Conservation (phyloP, 1,284 basidiomycete species). For the Gomphus bonarii region DNA sequence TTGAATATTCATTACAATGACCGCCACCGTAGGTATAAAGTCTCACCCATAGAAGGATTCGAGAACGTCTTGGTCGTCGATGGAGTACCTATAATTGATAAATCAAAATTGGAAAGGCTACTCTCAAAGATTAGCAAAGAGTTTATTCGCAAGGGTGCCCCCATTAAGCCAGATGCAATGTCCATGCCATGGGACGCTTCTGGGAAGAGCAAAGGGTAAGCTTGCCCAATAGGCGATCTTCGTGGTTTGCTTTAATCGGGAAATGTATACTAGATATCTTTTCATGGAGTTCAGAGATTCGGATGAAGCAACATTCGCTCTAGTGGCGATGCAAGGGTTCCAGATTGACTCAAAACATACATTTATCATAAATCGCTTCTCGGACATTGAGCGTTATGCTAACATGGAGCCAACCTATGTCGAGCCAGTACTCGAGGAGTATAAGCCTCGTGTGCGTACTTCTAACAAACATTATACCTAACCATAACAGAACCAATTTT, state of each 20-base stretch:
- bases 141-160: slow-evolving; percentile 70
- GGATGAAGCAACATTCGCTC: slow-evolving; percentile 76
- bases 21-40: slow-evolving; percentile 53
- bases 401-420: slow-evolving; percentile 77
- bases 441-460: slow-evolving; percentile 59
- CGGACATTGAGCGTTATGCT: slow-evolving; percentile 83
- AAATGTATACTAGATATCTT: slow-evolving; percentile 49
- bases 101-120: slow-evolving; percentile 68
- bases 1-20: slow-evolving; percentile 7
- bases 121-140: slow-evolving; percentile 73
- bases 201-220: slow-evolving; percentile 80
- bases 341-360: slow-evolving; percentile 90
- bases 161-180: slow-evolving; percentile 69
- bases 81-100: slow-evolving; percentile 80
- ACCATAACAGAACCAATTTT: background rate
- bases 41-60: slow-evolving; percentile 70
- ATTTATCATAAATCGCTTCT: slow-evolving; percentile 86
- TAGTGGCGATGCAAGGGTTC: slow-evolving; percentile 75
- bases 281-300: slow-evolving; percentile 83
- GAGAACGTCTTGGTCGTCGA: slow-evolving; percentile 86
- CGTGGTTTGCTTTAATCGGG: background rate
- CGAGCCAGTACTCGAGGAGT: slow-evolving; percentile 75
- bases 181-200: slow-evolving; percentile 74
- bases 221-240: background rate
- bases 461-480: background rate